Evolutionary conservation across 1,284 basidiomycete genomes (phyloP), one percentile per base, ranked within the genome.

Genomic region (Malassezia slooffiae): DNA sequence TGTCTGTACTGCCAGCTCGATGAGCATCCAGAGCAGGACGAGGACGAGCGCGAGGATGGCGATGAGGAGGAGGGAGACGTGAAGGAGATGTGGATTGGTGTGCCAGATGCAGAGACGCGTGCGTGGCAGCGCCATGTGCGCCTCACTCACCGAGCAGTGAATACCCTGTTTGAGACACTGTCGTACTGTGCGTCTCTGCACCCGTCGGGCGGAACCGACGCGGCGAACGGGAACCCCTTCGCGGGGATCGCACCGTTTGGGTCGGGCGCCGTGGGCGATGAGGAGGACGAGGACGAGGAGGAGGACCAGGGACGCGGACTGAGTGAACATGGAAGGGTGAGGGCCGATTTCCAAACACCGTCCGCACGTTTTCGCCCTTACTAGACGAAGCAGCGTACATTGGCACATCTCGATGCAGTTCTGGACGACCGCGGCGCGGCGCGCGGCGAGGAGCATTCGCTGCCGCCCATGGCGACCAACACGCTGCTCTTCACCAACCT

Each of bases 151-250:
- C 30, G 24, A 4, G 27, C 60, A 89, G 88, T 93, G 47, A 85
- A 91, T 50, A 67, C 76, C 11, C 83, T 96, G 40, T 96, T 95
- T 63, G 80, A 85, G 54, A 79, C 85, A 9, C 75, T 96, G 15
- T 93, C 90, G 0, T 62, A 77, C 41, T 95, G 90, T 68, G 87
- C 90, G 3, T 80, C 89, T 2, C 75, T 96, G 15, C 87, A 96
- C 64, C 88, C 87, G 16, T 72, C 71, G 2, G 60, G 61, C 2
- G 50, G 43, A 8, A 38, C 22, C 13, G 53, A 70, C 1, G 85
- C 86, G 55, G 76, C 20, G 21, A 19, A 77, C 13, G 75, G 76
- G 32, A 48, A 67, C 43, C 66, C 66, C 10, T 60, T 69, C 27
- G 53, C 64, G 1, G 54, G 53, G 10, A 39, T 69, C n/a, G 66